Conservation (phyloP, 2,329 filamentous ascomycete genomes). For the Colletotrichum somersetense region DNA sequence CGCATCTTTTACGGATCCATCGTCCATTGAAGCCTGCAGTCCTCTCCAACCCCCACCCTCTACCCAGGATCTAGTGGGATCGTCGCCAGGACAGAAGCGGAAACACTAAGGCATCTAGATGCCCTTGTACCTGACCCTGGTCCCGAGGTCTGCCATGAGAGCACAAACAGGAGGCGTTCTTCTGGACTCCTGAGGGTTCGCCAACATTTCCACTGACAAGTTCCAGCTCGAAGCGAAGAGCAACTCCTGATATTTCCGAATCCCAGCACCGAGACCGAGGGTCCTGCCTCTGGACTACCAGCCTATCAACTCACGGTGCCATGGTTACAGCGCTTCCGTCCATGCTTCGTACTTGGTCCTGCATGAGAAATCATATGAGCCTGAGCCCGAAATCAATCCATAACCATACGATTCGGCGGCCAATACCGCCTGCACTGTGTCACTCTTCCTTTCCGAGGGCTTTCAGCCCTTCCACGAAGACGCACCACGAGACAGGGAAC, state of each 20-base stretch:
- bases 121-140: constrained; percentile 1
- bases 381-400: constrained; percentile 27
- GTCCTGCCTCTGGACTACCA: constrained; percentile 20
- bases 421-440: constrained; percentile 18
- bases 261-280: not conserved
- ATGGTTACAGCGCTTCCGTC: constrained; percentile 28
- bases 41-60: constrained; percentile 11
- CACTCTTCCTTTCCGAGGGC: constrained; percentile 26
- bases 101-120: constrained; percentile 29
- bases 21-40: constrained; percentile 16
- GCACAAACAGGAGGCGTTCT: not conserved
- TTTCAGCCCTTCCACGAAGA: constrained; percentile 7
- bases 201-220: constrained; percentile 33
- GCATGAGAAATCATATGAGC: constrained; percentile 22
- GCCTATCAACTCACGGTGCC: constrained; percentile 19
- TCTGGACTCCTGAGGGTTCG: constrained; percentile 16
- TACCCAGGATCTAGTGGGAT: constrained; percentile 29
- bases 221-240: constrained; percentile 34
- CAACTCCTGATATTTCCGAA: constrained; percentile 12
- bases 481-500: constrained; percentile 7
- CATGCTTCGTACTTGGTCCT: not conserved
- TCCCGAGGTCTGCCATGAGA: constrained; percentile 24
- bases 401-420: constrained; percentile 33
- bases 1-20: constrained; percentile 23
- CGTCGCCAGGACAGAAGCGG: constrained; percentile 37